Base-by-base conservation (phyloP, 2,329 filamentous ascomycete genomes). In the Nemania serpens region DNA sequence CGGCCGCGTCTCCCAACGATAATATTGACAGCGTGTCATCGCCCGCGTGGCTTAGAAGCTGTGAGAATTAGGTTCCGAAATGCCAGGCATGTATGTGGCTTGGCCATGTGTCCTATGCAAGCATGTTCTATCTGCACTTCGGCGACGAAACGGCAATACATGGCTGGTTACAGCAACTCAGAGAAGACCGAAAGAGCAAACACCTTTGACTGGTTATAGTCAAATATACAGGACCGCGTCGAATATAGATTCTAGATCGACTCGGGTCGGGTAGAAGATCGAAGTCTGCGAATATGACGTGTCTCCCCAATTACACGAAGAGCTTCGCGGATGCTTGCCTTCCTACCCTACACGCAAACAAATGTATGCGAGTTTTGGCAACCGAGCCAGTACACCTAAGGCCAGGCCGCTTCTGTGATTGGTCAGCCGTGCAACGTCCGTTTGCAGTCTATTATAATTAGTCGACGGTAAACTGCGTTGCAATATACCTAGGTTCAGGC, bases 381-480 rank as follows among this genome's bases (percentile, higher is more conserved):
- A 11, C 22, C 13, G 11, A 52, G n/a, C 2, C 18, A 3, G 9
- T 17, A 47, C 39, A 9, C 5, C 2, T 12, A 12, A 17, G 3
- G 33, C 12, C 4, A 6, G 10, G 15, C 29, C 17, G 13, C 17
- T 43, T 29, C 15, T 11, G n/a, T 34, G n/a, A 50, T 53, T 52
- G n/a, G 41, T 29, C n/a, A 42, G 37, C 25, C 12, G 33, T 33
- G 15, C 10, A 25, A 6, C 43, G 2, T 41, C 33, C 33, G 48
- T 57, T 54, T 56, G 57, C 11, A 36, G 43, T 54, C 46, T 48
- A 25, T 12, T 43, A 10, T 47, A 20, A 49, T n/a, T 49, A 10
- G 15, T 36, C 39, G 17, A 46, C 20, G 34, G 15, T 29, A 29
- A 54, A 45, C 25, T 29, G 25, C 34, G 54, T 49, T 12, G n/a